Evolutionary conservation across 106 monocot genomes (phyloP), one percentile per base, ranked within the genome.

Genomic region (Vanilla planifolia): DNA sequence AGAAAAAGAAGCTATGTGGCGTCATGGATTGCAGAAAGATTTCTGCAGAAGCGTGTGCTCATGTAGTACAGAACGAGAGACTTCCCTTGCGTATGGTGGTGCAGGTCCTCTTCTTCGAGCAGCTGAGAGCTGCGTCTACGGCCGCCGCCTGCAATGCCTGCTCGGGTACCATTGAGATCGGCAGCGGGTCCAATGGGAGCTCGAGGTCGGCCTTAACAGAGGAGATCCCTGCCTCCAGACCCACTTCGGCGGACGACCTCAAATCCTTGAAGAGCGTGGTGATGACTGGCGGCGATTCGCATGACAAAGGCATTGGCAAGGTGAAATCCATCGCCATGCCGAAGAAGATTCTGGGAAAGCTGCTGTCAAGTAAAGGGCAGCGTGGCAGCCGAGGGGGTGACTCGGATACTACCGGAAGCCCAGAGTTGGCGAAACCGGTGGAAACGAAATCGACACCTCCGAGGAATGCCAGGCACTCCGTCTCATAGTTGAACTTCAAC

Each of bases 61-160:
- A 98, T 25, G 98, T 85, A 3, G 77, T 98, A 17, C 98, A 92
- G 75, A 98, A 98, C 11, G 92, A 98, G 52, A 75, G 84, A n/a
- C 88, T 98, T 19, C 98, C 98, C 0, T 34, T 88, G 29, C 69
- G 98, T 17, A 66, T 82, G 5, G 85, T 92, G 10, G 88, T 98
- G 33, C 98, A 92, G 33, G 69, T 98, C 65, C 87, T 98, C 24
- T 88, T 79, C 75, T 81, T 85, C 4, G 88, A 92, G 79, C 98
- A 98, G 71, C 43, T 75, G 14, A 67, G 88, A 46, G 60, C 76
- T 33, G 59, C 80, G 23, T n/a, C n/a, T n/a, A 69, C 72, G 8
- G 61, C 70, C 7, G 27, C 72, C 10, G 64, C 43, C 8, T 44
- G 35, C 65, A 40, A 61, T 24, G 7, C 11, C 58, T 59, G 72